A percentile compares a stretch with the other conserved stretches of the same genome.
These are phyloP conservation scores for Kalmanozyma brasiliensis DNA, from an alignment of 1,284 basidiomycete species.

Conservation along the genomic window DNA sequence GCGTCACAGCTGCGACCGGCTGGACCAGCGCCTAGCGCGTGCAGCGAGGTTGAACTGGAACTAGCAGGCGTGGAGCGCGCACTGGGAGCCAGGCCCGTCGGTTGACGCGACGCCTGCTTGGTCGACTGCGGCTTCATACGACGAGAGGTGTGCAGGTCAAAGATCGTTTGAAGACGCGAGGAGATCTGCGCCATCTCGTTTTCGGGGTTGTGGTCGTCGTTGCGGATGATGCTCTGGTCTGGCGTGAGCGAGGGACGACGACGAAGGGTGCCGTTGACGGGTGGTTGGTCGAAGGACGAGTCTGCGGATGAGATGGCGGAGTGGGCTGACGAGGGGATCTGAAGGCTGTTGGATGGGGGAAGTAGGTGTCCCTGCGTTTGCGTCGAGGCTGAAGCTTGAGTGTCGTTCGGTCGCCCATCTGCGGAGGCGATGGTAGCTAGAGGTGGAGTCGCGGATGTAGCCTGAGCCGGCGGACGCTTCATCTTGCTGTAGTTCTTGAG, in stretches of 20 bases:
- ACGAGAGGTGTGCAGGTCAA: constrained; percentile 57
- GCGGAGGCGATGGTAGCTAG: constrained; percentile 5
- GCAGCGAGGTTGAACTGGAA: constrained; percentile 23
- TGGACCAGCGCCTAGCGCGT: constrained; percentile 32
- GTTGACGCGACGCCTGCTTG: constrained; percentile 9
- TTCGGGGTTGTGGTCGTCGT: constrained; percentile 38
- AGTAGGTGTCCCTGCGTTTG: not conserved
- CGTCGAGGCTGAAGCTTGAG: not conserved
- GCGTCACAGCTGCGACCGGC: constrained; percentile 45
- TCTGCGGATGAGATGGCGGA: constrained; percentile 2
- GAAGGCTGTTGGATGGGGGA: constrained; percentile 3
- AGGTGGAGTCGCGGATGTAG: not conserved
- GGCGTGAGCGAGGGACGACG: constrained; percentile 32
- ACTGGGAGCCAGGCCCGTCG: constrained; percentile 28
- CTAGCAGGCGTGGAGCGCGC: constrained; percentile 37
- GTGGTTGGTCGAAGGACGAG: not conserved
- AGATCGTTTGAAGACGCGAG: constrained; percentile 50
- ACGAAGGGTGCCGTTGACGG: constrained; percentile 15
- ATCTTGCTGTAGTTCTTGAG: constrained; percentile 47
- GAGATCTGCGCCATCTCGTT: constrained; percentile 41
- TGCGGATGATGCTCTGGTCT: constrained; percentile 46
- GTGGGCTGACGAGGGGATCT: constrained; percentile 30
- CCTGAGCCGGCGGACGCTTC: constrained; percentile 22
- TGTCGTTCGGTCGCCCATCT: not conserved
- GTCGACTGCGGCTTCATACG: constrained; percentile 49